These are phyloP conservation scores for Microstegium vimineum DNA, from an alignment of 176 grass and related monocot species.

Conservation along the genomic window DNA sequence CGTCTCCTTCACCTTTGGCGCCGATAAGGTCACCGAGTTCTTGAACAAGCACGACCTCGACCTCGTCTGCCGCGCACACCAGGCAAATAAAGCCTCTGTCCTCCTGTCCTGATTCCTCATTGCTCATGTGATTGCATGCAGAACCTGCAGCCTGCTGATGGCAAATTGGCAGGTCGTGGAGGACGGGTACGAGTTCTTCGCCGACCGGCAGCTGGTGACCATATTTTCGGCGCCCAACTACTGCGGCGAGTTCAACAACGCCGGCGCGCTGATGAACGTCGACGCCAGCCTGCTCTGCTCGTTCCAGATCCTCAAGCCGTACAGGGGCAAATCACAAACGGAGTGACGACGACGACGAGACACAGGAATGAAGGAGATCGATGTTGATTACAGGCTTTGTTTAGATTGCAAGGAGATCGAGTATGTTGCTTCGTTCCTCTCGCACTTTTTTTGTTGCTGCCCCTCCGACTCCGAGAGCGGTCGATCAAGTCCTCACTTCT, in stretches of 20 bases:
- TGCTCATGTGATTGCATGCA: too few relatives aligned
- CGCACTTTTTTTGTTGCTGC: background rate
- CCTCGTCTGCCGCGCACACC: constrained; percentile 68
- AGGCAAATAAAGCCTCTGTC: too few relatives aligned
- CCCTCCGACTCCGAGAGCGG: background rate
- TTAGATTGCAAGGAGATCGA: background rate
- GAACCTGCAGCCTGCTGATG: too few relatives aligned
- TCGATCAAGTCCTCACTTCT: background rate
- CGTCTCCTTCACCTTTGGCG: constrained; percentile 68
- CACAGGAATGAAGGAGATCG: background rate
- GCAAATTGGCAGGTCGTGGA: constrained; percentile 64
- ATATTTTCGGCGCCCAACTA: constrained; percentile 44
- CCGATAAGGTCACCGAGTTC: constrained; percentile 55
- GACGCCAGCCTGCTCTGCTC: constrained; percentile 57
- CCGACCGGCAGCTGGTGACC: constrained; percentile 48
- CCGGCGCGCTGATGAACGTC: constrained; percentile 36
- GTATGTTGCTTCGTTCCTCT: background rate
- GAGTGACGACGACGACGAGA: constrained; percentile 3
- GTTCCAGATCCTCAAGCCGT: constrained; percentile 62
- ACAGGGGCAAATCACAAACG: constrained; percentile 26
- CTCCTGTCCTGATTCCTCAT: too few relatives aligned
- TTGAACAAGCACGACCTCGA: constrained; percentile 54
- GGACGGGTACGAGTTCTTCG: constrained; percentile 64
- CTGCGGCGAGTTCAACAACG: too few relatives aligned
- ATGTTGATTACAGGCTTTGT: background rate